Evolutionary conservation across 2,329 filamentous ascomycete species (phyloP).

Genomic region (Fusarium piperis): DNA sequence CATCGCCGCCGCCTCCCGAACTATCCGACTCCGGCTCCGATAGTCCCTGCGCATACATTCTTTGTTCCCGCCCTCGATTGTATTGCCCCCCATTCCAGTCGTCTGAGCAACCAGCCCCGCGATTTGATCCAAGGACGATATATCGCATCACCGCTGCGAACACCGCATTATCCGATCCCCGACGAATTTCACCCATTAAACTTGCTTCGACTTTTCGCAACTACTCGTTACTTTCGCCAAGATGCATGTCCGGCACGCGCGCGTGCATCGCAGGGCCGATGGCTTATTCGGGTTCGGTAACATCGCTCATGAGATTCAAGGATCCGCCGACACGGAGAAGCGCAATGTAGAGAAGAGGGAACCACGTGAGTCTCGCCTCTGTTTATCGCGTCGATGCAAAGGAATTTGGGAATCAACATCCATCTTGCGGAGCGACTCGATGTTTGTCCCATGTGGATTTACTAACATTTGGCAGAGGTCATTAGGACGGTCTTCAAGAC

Average conservation of each 20-base stretch:
- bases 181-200: background rate
- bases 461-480: slow-evolving; percentile 41
- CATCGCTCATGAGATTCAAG: slow-evolving; percentile 34
- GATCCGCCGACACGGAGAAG: slow-evolving; percentile 15
- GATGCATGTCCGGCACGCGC: slow-evolving; percentile 45
- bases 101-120: slow-evolving; percentile 29
- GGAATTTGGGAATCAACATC: background rate
- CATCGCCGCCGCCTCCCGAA: slow-evolving; percentile 35
- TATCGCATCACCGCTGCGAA: slow-evolving; percentile 11
- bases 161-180: background rate
- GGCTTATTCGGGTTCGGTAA: slow-evolving; percentile 43
- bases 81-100: slow-evolving; percentile 44
- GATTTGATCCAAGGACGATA: slow-evolving; percentile 27
- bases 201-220: background rate
- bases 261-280: slow-evolving; percentile 41
- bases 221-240: slow-evolving; percentile 16
- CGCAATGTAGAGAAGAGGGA: slow-evolving; percentile 23
- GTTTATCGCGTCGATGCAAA: background rate
- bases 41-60: slow-evolving; percentile 38
- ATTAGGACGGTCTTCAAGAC: slow-evolving; percentile 55
- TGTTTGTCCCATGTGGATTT: background rate
- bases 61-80: slow-evolving; percentile 39
- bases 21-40: slow-evolving; percentile 35
- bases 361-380: slow-evolving; percentile 18
- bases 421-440: background rate